Conservation (phyloP, 2,329 filamentous ascomycete genomes). For the Pseudopithomyces maydicus region DNA sequence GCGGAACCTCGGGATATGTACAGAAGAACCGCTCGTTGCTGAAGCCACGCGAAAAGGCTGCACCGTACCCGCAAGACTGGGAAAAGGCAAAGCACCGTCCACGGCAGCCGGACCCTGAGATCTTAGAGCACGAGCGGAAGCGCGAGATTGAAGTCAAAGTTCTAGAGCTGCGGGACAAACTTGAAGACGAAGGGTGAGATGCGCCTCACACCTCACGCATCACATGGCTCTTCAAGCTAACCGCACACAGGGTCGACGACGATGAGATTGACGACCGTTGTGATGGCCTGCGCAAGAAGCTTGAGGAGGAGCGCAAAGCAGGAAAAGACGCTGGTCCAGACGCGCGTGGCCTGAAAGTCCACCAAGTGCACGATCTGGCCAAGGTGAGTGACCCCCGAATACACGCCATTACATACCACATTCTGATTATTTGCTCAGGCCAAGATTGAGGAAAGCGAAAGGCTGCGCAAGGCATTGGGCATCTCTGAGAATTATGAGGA, state of each 20-base stretch:
- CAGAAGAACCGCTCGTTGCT: constrained; percentile 93
- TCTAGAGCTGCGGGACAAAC: constrained; percentile 82
- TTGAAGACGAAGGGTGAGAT: constrained; percentile 85
- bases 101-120: constrained; percentile 86
- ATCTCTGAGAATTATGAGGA: constrained; percentile 87
- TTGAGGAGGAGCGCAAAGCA: constrained; percentile 55
- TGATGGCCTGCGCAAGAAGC: constrained; percentile 67
- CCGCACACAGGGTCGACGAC: constrained; percentile 69
- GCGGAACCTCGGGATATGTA: constrained; percentile 95
- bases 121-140: constrained; percentile 91
- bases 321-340: constrained; percentile 43
- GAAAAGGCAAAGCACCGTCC: constrained; percentile 74
- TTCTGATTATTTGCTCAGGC: constrained; percentile 51
- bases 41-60: constrained; percentile 77
- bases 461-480: constrained; percentile 81
- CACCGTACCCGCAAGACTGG: constrained; percentile 76
- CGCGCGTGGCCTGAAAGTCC: constrained; percentile 73
- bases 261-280: constrained; percentile 86
- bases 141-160: constrained; percentile 92
- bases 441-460: constrained; percentile 94
- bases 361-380: constrained; percentile 95
- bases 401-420: not conserved
- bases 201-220: constrained; percentile 5
- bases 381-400: constrained; percentile 49
- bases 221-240: constrained; percentile 1